These are phyloP conservation scores for Beauveria medogensis DNA, from an alignment of 2,329 filamentous ascomycete genomes.

Conservation along the genomic window DNA sequence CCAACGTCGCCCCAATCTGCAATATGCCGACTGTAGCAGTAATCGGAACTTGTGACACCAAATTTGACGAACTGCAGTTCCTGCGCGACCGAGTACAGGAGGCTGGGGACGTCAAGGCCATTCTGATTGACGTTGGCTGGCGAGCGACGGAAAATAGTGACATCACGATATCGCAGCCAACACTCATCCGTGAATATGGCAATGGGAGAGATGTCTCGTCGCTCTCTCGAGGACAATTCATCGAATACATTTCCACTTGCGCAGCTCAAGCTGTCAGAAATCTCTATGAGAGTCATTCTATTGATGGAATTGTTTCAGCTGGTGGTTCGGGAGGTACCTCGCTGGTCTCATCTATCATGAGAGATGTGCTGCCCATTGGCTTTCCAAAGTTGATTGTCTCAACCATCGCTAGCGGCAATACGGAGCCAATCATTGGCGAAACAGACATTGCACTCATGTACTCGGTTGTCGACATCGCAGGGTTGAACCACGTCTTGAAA, in stretches of 20 bases:
- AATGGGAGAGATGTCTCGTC: constrained; percentile 24
- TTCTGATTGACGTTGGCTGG: constrained; percentile 40
- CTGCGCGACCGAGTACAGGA: constrained; percentile 38
- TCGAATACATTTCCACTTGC: constrained; percentile 45
- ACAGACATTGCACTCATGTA: constrained; percentile 64
- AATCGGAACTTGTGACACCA: constrained; percentile 58
- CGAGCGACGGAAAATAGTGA: constrained; percentile 29
- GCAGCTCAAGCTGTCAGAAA: constrained; percentile 34
- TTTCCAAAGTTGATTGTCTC: constrained; percentile 64
- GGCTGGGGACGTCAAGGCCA: constrained; percentile 13
- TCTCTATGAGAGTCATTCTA: constrained; percentile 26
- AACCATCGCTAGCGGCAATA: constrained; percentile 61
- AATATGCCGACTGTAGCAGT: constrained; percentile 38
- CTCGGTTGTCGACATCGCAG: constrained; percentile 62
- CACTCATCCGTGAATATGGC: constrained; percentile 30
- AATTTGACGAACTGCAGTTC: constrained; percentile 50
- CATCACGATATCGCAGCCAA: constrained; percentile 38
- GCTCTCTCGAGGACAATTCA: constrained; percentile 45
- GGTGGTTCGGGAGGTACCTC: constrained; percentile 58
- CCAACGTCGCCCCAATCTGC: background rate
- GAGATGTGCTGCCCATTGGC: constrained; percentile 51
- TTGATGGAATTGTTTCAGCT: constrained; percentile 51
- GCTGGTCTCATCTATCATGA: constrained; percentile 53
- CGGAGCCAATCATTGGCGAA: constrained; percentile 56
- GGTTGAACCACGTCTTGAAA: constrained; percentile 51